These are phyloP conservation scores for Lupinus albus DNA, from an alignment of 306 rosid species.

Conservation along the genomic window DNA sequence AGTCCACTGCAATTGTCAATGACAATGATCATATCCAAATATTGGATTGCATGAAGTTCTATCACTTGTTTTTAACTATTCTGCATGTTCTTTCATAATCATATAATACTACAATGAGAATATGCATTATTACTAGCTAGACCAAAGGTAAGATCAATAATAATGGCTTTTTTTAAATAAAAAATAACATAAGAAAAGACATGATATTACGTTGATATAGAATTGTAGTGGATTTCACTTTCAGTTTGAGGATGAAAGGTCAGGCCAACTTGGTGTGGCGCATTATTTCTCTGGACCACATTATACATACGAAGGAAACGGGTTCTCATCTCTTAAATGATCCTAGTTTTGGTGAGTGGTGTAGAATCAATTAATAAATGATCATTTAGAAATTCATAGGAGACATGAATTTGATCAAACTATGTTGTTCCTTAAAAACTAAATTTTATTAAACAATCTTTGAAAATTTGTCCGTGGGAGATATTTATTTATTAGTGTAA, in stretches of 20 bases:
- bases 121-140: slow-evolving; percentile 29
- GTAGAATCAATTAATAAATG: slow-evolving; percentile 9
- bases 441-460: too few relatives aligned
- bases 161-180: background rate
- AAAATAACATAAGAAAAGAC: background rate
- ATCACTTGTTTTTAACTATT: slow-evolving; percentile 27
- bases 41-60: slow-evolving; percentile 33
- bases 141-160: slow-evolving; percentile 11
- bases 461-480: too few relatives aligned
- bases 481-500: too few relatives aligned
- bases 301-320: slow-evolving; percentile 7
- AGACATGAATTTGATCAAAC: too few relatives aligned
- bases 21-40: slow-evolving; percentile 32
- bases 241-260: slow-evolving; percentile 27
- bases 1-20: slow-evolving; percentile 13
- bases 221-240: slow-evolving; percentile 38
- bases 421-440: too few relatives aligned
- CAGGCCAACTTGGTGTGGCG: slow-evolving; percentile 20
- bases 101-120: slow-evolving; percentile 1
- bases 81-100: slow-evolving; percentile 29
- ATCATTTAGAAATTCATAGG: background rate
- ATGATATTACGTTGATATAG: background rate
- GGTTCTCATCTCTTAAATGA: slow-evolving; percentile 37
- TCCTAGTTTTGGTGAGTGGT: slow-evolving; percentile 28
- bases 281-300: slow-evolving; percentile 49